phyloP scores from a whole-genome alignment of 2,329 filamentous ascomycete genomes.

The Malbranchea zuffiana region DNA sequence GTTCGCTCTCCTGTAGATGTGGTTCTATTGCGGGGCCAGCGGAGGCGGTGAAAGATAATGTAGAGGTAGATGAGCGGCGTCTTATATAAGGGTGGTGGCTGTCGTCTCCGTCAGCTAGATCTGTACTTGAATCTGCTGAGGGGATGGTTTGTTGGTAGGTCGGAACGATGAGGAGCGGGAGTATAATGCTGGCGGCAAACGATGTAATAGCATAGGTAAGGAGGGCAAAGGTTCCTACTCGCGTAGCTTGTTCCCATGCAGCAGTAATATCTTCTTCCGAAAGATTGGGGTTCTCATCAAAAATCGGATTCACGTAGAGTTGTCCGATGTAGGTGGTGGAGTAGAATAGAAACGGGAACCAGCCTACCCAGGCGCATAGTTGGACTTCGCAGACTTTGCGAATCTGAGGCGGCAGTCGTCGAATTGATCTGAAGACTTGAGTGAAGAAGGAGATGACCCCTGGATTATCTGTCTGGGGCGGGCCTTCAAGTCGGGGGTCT shows the following conservation, averaged over 20 bases:
- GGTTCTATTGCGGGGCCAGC: slow-evolving; percentile 24
- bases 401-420: slow-evolving; percentile 69
- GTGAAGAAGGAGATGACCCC: slow-evolving; percentile 71
- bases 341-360: slow-evolving; percentile 94
- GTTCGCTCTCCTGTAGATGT: slow-evolving; percentile 7
- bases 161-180: slow-evolving; percentile 76
- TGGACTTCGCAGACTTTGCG: slow-evolving; percentile 70
- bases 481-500: slow-evolving; percentile 63
- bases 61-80: slow-evolving; percentile 25
- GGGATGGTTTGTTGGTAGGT: slow-evolving; percentile 45
- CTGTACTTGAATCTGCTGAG: slow-evolving; percentile 7
- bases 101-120: neutral
- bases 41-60: slow-evolving; percentile 22
- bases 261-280: slow-evolving; percentile 62
- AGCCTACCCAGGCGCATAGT: slow-evolving; percentile 84
- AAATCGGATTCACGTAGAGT: slow-evolving; percentile 76
- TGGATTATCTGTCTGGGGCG: slow-evolving; percentile 47
- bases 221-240: slow-evolving; percentile 78
- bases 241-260: slow-evolving; percentile 74
- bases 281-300: slow-evolving; percentile 68
- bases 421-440: slow-evolving; percentile 64
- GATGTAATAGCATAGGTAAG: slow-evolving; percentile 81
- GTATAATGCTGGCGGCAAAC: slow-evolving; percentile 65
- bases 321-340: slow-evolving; percentile 89
- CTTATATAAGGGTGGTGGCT: slow-evolving; percentile 16